Conservation (phyloP, 2,329 filamentous ascomycete genomes). For the Paecilomyces fulvus region DNA sequence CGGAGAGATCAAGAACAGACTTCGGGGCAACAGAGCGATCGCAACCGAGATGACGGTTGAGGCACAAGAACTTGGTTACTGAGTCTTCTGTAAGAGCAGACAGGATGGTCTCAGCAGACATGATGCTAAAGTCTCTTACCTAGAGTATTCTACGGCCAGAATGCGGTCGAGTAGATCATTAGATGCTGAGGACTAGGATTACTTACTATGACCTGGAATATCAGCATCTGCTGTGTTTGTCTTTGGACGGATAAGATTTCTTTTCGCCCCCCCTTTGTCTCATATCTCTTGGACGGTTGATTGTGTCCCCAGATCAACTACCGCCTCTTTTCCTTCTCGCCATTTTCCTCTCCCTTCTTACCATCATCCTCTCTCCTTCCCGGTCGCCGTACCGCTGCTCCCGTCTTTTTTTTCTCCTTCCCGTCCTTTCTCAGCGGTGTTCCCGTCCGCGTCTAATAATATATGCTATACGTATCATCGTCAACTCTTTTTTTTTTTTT, state of each 20-base stretch:
- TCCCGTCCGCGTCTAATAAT: neutral
- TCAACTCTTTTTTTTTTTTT: neutral
- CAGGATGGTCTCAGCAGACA: too few relatives aligned
- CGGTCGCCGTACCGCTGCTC: conserved; percentile 5
- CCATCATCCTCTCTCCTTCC: conserved; percentile 8
- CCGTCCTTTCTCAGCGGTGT: conserved; percentile 3
- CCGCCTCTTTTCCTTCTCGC: conserved; percentile 6
- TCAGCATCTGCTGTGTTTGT: conserved; percentile 3
- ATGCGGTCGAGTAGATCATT: neutral
- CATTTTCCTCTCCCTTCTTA: conserved; percentile 5
- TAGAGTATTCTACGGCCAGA: too few relatives aligned
- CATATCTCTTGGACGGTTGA: neutral
- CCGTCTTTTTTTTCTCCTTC: conserved; percentile 5
- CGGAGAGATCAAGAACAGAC: neutral
- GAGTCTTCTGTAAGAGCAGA: too few relatives aligned
- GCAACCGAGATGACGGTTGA: too few relatives aligned
- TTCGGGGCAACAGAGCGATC: too few relatives aligned
- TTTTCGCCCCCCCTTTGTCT: conserved; percentile 4
- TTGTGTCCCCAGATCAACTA: neutral
- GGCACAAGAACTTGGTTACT: too few relatives aligned
- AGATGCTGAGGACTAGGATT: neutral
- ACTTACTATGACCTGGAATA: neutral
- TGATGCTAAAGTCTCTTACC: too few relatives aligned
- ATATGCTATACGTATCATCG: neutral
- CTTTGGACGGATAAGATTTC: conserved; percentile 1